Evolutionary conservation across 1,284 basidiomycete genomes (phyloP).

Genomic region (Heterobasidion parviporum): DNA sequence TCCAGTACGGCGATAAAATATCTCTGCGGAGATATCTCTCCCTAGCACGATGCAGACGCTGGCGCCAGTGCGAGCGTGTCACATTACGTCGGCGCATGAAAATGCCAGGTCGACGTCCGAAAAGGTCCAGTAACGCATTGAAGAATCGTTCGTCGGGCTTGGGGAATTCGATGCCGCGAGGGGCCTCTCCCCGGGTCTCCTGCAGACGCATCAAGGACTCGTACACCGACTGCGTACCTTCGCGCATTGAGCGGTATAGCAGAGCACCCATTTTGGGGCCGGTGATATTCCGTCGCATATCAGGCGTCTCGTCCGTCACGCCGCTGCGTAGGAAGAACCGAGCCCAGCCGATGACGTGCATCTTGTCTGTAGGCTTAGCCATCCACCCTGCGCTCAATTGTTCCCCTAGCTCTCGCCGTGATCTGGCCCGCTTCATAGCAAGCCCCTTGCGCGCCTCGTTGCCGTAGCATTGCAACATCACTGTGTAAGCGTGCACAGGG

Average conservation of each 20-base stretch:
- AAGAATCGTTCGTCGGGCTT: slow-evolving; percentile 57
- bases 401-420: neutral
- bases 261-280: slow-evolving; percentile 19
- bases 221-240: slow-evolving; percentile 24
- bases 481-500: slow-evolving; percentile 59
- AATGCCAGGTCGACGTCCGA: slow-evolving; percentile 27
- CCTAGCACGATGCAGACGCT: slow-evolving; percentile 19
- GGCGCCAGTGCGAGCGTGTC: slow-evolving; percentile 20
- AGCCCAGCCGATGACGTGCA: slow-evolving; percentile 27
- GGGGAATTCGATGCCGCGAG: slow-evolving; percentile 20
- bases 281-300: neutral
- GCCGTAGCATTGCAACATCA: slow-evolving; percentile 60
- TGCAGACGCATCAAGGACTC: slow-evolving; percentile 13
- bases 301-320: neutral
- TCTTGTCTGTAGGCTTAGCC: neutral
- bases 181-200: neutral
- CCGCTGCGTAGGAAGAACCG: slow-evolving; percentile 13
- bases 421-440: neutral
- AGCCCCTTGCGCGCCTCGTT: slow-evolving; percentile 31
- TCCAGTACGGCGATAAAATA: slow-evolving; percentile 19
- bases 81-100: slow-evolving; percentile 15
- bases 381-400: neutral
- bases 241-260: slow-evolving; percentile 29
- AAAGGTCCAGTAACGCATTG: slow-evolving; percentile 50
- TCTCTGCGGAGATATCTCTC: slow-evolving; percentile 13